Conservation (phyloP, 2,329 filamentous ascomycete genomes). For the Hymenoscyphus fructigenus region DNA sequence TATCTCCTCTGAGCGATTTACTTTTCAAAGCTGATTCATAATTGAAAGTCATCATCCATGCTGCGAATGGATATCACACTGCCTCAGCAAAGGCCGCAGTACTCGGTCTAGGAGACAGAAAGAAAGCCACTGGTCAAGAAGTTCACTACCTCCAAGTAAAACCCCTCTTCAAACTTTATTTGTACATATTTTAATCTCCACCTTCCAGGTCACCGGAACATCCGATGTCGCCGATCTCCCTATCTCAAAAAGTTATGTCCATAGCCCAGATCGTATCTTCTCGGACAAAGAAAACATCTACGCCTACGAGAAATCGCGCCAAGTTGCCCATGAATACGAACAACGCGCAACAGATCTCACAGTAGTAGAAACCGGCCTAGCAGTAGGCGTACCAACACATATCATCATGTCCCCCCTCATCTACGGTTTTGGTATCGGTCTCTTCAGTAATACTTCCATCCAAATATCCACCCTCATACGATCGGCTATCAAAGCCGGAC, state of each 20-base stretch:
- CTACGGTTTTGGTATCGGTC: slow-evolving; percentile 44
- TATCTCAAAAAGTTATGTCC: slow-evolving; percentile 34
- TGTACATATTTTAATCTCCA: not conserved
- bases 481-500: slow-evolving; percentile 32
- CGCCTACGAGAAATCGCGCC: slow-evolving; percentile 40
- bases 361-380: slow-evolving; percentile 42
- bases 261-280: slow-evolving; percentile 36
- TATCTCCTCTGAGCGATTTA: too few species aligned
- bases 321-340: slow-evolving; percentile 40
- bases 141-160: slow-evolving; percentile 43
- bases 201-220: slow-evolving; percentile 40
- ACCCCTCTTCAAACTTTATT: not conserved
- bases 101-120: slow-evolving; percentile 42
- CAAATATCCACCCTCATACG: slow-evolving; percentile 41
- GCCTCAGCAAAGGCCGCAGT: slow-evolving; percentile 25
- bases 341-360: slow-evolving; percentile 48
- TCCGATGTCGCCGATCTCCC: slow-evolving; percentile 46
- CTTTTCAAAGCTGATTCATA: too few species aligned
- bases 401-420: slow-evolving; percentile 49
- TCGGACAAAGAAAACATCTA: slow-evolving; percentile 48
- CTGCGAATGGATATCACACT: too few species aligned
- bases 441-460: slow-evolving; percentile 41
- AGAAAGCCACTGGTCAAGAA: slow-evolving; percentile 37
- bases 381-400: slow-evolving; percentile 43
- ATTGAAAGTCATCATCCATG: too few species aligned